A percentile compares a stretch with the other conserved stretches of the same genome.
Conservation (phyloP, 2,329 filamentous ascomycete species). For the Fusarium anguioides region DNA sequence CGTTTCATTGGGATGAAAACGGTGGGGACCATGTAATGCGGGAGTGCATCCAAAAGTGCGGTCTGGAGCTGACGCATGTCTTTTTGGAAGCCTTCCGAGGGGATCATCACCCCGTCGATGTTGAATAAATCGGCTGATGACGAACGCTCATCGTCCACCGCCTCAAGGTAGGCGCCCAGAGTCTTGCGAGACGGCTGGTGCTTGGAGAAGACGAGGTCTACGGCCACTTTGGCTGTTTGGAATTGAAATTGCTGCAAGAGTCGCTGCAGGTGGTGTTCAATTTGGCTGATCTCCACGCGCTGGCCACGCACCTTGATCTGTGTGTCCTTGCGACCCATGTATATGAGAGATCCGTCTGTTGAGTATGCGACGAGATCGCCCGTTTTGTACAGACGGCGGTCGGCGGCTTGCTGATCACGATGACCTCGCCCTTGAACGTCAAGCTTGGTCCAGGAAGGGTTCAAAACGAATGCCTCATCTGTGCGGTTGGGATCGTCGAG, state of each 20-base stretch:
- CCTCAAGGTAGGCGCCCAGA: constrained; percentile 8
- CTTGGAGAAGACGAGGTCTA: constrained; percentile 8
- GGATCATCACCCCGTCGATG: constrained; percentile 3
- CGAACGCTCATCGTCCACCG: constrained; percentile 1
- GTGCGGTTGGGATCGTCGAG: not conserved
- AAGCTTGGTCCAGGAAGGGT: constrained; percentile 2
- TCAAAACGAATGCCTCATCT: not conserved
- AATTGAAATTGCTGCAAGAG: not conserved
- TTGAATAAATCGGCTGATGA: constrained; percentile 3
- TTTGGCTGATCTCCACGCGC: constrained; percentile 58
- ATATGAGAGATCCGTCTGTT: constrained; percentile 54
- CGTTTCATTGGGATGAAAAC: constrained; percentile 1
- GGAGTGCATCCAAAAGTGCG: constrained; percentile 5
- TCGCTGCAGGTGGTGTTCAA: constrained; percentile 2
- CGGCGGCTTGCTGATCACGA: not conserved
- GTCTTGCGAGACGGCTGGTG: constrained; percentile 9
- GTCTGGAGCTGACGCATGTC: constrained; percentile 8
- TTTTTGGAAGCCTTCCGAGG: not conserved
- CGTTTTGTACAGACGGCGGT: constrained; percentile 5
- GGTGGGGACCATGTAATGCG: constrained; percentile 3
- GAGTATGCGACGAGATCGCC: constrained; percentile 56
- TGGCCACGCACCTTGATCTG: constrained; percentile 62
- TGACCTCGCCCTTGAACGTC: constrained; percentile 26
- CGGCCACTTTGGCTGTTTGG: constrained; percentile 1
- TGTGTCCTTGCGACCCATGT: too few relatives aligned